phyloP scores from a whole-genome alignment of 2,329 filamentous ascomycete genomes.

The Aspergillus puulaauensis region DNA sequence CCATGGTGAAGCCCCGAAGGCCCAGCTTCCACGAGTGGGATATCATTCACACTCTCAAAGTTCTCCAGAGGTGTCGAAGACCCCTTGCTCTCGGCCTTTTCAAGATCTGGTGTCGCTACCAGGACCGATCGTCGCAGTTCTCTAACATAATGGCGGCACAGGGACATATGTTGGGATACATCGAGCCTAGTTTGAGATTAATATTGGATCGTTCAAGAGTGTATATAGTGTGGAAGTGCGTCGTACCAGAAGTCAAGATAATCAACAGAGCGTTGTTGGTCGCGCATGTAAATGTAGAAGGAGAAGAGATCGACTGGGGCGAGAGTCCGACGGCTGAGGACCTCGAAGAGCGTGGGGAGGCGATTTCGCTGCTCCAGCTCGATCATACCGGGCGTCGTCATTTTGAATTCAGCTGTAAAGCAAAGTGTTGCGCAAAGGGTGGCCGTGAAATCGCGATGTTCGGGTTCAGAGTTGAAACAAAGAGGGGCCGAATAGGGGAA shows the following conservation, averaged over 20 bases:
- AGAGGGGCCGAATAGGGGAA: conserved; percentile 16
- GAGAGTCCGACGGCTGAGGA: conserved; percentile 88
- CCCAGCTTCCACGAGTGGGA: conserved; percentile 47
- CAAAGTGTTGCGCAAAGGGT: neutral
- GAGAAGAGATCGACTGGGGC: conserved; percentile 96
- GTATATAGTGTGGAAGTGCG: neutral
- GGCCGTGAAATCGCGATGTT: conserved; percentile 1
- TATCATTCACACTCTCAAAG: conserved; percentile 68
- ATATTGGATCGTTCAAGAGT: neutral
- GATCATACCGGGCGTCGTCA: conserved; percentile 30
- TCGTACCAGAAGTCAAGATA: conserved; percentile 98
- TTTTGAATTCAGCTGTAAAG: conserved; percentile 16
- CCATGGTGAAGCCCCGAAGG: conserved; percentile 57
- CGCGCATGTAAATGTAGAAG: conserved; percentile 99
- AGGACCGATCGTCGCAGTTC: conserved; percentile 91
- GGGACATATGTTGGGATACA: conserved; percentile 97
- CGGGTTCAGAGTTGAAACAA: conserved; percentile 6
- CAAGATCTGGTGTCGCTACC: conserved; percentile 85
- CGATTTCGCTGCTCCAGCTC: conserved; percentile 66
- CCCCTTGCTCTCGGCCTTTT: conserved; percentile 76
- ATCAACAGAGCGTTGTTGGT: conserved; percentile 95
- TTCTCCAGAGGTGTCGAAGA: conserved; percentile 78
- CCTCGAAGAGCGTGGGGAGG: conserved; percentile 92
- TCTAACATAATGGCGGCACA: conserved; percentile 93
- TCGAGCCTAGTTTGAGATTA: conserved; percentile 70